These are phyloP conservation scores for Nannochloropsis salina DNA, from an alignment of 108 stramenopile genomes.

Conservation along the genomic window DNA sequence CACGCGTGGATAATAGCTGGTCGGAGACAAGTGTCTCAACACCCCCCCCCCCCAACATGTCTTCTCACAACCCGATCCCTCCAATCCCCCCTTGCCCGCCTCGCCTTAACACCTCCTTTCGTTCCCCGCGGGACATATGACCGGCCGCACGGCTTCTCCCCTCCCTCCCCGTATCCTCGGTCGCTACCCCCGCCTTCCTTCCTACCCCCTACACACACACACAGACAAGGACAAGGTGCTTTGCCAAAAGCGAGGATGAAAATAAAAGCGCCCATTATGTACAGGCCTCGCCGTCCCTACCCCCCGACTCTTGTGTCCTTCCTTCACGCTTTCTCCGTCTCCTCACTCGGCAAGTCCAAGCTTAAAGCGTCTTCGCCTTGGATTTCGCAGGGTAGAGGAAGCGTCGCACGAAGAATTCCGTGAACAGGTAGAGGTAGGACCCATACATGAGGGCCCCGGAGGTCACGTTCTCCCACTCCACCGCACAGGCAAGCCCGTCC, in stretches of 20 bases:
- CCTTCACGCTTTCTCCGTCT: background rate
- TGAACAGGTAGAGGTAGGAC: slow-evolving; percentile 36
- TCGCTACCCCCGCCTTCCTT: background rate
- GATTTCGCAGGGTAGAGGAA: slow-evolving; percentile 18
- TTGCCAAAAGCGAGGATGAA: no score
- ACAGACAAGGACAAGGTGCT: no score
- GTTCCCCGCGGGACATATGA: background rate
- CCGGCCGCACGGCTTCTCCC: background rate
- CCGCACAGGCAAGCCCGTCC: background rate
- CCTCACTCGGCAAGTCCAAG: no score
- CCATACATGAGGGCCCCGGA: slow-evolving; percentile 36
- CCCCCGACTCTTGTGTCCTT: background rate
- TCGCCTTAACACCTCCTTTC: background rate
- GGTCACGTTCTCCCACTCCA: slow-evolving; percentile 21
- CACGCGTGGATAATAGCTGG: no score
- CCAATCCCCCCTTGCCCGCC: background rate
- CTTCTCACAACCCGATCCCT: background rate
- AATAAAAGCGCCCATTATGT: no score
- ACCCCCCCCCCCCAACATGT: no score
- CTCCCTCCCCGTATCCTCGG: background rate
- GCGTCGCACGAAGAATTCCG: slow-evolving; percentile 25
- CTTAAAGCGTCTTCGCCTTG: background rate
- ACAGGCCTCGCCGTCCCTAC: background rate
- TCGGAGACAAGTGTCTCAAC: no score
- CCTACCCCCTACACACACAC: no score